Conservation (phyloP, 257 asterid species). For the Perilla frutescens region DNA sequence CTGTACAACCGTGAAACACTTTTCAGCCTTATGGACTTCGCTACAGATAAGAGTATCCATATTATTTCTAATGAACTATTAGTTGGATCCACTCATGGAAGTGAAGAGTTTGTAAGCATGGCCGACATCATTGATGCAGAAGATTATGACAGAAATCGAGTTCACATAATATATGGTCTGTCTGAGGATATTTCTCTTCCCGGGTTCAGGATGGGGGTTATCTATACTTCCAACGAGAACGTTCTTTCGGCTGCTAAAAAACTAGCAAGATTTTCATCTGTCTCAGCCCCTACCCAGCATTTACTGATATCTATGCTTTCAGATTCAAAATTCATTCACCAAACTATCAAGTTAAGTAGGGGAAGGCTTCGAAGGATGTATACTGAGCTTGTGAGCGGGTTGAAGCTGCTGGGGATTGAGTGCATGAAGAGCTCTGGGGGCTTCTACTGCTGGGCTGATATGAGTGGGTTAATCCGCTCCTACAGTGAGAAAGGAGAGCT, state of each 20-base stretch:
- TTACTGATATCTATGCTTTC: constrained; percentile 56
- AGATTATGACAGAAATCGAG: constrained; percentile 52
- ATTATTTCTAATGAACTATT: constrained; percentile 60
- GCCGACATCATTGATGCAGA: constrained; percentile 55
- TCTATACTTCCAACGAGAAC: constrained; percentile 50
- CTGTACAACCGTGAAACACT: constrained; percentile 53
- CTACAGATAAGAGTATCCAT: constrained; percentile 66
- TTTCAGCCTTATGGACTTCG: constrained; percentile 58
- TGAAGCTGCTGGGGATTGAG: constrained; percentile 56
- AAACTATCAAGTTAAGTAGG: constrained; percentile 37
- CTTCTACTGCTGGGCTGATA: constrained; percentile 67
- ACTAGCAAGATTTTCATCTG: constrained; percentile 61
- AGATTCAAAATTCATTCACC: constrained; percentile 49
- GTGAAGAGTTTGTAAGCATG: constrained; percentile 59
- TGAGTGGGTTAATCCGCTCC: constrained; percentile 58
- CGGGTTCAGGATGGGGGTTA: constrained; percentile 50
- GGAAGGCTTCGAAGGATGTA: constrained; percentile 55
- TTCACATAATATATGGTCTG: constrained; percentile 60
- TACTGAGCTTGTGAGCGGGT: constrained; percentile 47
- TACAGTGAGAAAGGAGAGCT: constrained; percentile 66
- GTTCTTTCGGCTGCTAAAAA: constrained; percentile 55
- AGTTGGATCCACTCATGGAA: constrained; percentile 53
- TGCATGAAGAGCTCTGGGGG: constrained; percentile 55
- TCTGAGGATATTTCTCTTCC: constrained; percentile 61
- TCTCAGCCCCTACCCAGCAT: constrained; percentile 57